Evolutionary conservation across 2,329 filamentous ascomycete species (phyloP), one percentile per base, ranked within the genome.

Genomic region (Microdochium paspali): DNA sequence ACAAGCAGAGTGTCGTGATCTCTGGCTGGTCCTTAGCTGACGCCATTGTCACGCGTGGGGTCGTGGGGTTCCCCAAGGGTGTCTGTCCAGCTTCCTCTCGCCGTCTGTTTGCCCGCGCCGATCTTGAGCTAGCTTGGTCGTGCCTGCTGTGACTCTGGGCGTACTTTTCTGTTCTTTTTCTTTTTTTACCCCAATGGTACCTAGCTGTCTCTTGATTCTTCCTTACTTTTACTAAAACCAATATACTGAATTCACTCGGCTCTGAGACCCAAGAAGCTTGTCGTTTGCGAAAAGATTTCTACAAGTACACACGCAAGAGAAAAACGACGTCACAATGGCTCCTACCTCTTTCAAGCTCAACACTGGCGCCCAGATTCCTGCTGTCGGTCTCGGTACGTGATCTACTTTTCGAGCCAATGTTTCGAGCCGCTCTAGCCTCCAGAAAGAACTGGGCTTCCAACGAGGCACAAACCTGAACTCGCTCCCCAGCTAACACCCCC

Each of bases 331-430:
- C 57, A 69, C 47, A 51, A 82, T 82, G 77, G 67, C 75, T 49
- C 70, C 71, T 54, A 69, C 74, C 53, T 71, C 68, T 21, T 83
- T 80, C 66, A 81, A 76, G 59, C 75, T 85, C 54, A 85, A 85
- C 69, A 82, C 72, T 31, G 80, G 80, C 49, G 66, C 71, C 48
- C 68, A 77, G 52, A 84, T 85, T 51, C 81, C 82, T 44, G 77
- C 80, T 32, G 61, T 85, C 20, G 81, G 80, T 46, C 71, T 84
- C 25, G 80, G 79, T 82, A 67, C 1, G 24, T 47, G 26, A 7
- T 28, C 7, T 13, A 7, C 26, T 45, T 28, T 35, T n/a, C n/a
- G n/a, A n/a, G n/a, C n/a, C n/a, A n/a, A n/a, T n/a, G n/a, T n/a
- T n/a, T n/a, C n/a, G n/a, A n/a, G n/a, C n/a, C n/a, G n/a, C n/a